Base-by-base conservation (phyloP, 805 yeast genomes). In the Saccharomyces paradoxus region DNA sequence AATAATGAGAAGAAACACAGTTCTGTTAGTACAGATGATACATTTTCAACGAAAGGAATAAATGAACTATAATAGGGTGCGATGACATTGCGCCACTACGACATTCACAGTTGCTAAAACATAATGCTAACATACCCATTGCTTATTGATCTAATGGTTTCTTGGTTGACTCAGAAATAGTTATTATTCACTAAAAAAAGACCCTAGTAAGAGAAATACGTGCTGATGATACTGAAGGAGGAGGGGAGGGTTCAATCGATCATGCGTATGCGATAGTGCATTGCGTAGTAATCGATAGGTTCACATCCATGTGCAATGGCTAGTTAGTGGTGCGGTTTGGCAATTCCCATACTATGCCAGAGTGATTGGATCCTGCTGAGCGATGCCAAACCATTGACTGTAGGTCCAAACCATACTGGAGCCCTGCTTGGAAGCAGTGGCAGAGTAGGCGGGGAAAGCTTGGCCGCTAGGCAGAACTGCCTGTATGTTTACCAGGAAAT, bases 141-240 rank as follows among this genome's bases (percentile, higher is more conserved):
- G 67, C 62, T 64, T 63, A 62, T 63, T 65, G 70, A 63, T 64
- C 57, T 59, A 56, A 55, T 65, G 70, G 69, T 65, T 63, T 62
- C 63, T 59, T 56, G 53, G 47, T 14, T 10, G 7, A 14, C 27
- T 31, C 26, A 22, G 29, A 22, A 46, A 9, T 29, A 7, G 22
- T 21, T 32, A 12, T 6, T 26, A 12, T 10, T 8, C 37, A 31
- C 41, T n/a, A 21, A 37, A 37, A 17, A 17, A 21, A 17, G 44
- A 37, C 22, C 44, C 24, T 3, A 17, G 12, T 8, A 21, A 9
- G 5, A 17, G 13, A 37, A 17, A 37, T 17, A 37, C 24, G 44
- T 8, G 13, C 12, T 17, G 8, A 37, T 17, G 12, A 7, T 21
- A 37, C 3, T 17, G 44, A 31, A 6, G n/a, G 37, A 31, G 17